Base-by-base conservation (phyloP, 257 asterid species). In the Schizonepeta tenuifolia region DNA sequence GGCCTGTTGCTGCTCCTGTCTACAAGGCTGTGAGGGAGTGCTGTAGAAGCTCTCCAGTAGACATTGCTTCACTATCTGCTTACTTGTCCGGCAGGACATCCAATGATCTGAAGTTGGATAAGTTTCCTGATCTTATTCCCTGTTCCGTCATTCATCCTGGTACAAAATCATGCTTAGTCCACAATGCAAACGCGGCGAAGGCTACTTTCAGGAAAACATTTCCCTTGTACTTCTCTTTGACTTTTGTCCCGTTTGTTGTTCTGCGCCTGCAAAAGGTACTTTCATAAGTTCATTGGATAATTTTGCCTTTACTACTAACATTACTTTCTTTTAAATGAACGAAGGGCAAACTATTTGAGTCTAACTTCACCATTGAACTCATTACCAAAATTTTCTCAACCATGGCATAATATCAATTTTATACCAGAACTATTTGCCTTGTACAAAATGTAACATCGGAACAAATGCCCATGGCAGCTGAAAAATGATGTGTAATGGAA, bases 21-120 rank as follows among this genome's bases (percentile, higher is more conserved):
- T 95, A 95, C 90, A 88, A 88, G 78, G 97, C 96, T 72, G 99
- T 95, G 77, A 90, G 92, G 91, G 96, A 95, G 71, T 90, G 91
- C 80, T 95, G 99, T 77, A 92, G 98, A 83, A 96, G 96, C 75
- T 90, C 96, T 66, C 88, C 96, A 26, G 88, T 95, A 60, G 96
- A 90, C 69, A 82, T 90, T 55, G 77, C 86, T 60, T 81, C 93
- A 22, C 82, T 95, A 67, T 84, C 90, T 54, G 86, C 94, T 65
- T 87, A 77, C 80, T 74, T 95, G 70, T 83, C 92, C 76, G 71
- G 81, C 56, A 82, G 49, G 80, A 81, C 75, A 69, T 70, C 93
- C 74, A 71, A 74, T 71, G 57, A 51, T 50, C 50, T 83, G 79
- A 90, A 92, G 81, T 78, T 95, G 87, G 89, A 84, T 65, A 88